Conservation (phyloP, 441 rosid species). For the Euphorbia celastroides region DNA sequence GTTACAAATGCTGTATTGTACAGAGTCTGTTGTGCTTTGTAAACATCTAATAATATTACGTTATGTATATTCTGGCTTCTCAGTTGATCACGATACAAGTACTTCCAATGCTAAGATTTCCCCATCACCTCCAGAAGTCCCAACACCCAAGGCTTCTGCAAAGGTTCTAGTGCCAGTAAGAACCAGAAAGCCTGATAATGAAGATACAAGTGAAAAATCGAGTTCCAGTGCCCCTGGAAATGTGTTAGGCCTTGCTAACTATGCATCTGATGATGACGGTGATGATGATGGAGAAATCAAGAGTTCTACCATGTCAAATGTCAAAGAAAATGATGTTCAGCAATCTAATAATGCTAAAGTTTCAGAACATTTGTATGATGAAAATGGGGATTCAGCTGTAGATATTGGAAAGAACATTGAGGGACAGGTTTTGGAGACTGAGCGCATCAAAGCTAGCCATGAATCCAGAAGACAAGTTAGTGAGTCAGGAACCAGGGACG, state of each 20-base stretch:
- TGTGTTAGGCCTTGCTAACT: conserved; percentile 87
- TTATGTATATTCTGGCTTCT: conserved; percentile 20
- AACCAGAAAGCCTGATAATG: conserved; percentile 33
- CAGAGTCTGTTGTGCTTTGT: conserved; percentile 7
- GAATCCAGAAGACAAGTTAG: conserved; percentile 21
- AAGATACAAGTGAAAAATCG: conserved; percentile 40
- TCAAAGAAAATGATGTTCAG: conserved; percentile 26
- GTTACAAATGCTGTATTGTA: conserved; percentile 13
- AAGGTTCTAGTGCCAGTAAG: conserved; percentile 41
- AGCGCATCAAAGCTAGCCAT: conserved; percentile 17
- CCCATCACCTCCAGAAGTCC: conserved; percentile 29
- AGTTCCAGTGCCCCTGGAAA: conserved; percentile 58
- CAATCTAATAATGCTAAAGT: conserved; percentile 32
- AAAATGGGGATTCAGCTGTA: conserved; percentile 34
- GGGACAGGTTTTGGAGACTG: conserved; percentile 23
- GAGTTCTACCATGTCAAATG: conserved; percentile 31
- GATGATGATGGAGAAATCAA: conserved; percentile 55
- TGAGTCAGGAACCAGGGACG: conserved; percentile 18
- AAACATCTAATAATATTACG: not conserved
- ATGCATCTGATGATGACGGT: conserved; percentile 82
- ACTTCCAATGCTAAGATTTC: conserved; percentile 34
- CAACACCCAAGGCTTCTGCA: conserved; percentile 44
- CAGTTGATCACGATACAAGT: conserved; percentile 34
- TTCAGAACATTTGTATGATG: conserved; percentile 29
- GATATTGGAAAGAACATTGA: conserved; percentile 27